Conservation (phyloP, 495 filamentous ascomycete species). For the Barbatosphaeria neglecta region DNA sequence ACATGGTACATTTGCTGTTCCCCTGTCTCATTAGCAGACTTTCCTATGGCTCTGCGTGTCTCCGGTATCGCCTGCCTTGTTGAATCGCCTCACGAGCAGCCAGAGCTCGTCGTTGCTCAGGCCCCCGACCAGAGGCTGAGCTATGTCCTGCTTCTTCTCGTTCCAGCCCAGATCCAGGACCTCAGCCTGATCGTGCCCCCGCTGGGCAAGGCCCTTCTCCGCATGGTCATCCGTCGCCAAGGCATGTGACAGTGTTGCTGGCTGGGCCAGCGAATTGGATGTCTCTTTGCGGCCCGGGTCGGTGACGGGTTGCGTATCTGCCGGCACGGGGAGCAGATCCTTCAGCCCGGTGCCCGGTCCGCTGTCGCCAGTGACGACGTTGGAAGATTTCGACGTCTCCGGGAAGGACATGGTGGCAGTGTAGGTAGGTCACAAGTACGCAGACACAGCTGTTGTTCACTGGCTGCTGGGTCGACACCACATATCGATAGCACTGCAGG, state of each 20-base stretch:
- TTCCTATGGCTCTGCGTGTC: no score
- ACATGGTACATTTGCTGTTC: conserved; percentile 78
- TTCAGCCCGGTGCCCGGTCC: conserved; percentile 12
- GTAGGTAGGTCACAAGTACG: no score
- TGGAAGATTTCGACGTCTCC: neutral
- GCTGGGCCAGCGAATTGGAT: conserved; percentile 16
- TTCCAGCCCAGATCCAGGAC: conserved; percentile 68
- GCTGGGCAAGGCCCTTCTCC: conserved; percentile 22
- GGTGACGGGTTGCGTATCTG: conserved; percentile 15
- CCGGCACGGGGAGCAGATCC: conserved; percentile 24
- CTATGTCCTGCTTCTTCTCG: conserved; percentile 43
- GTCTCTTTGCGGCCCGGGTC: conserved; percentile 9
- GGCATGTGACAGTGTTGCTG: conserved; percentile 24
- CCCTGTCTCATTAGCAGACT: neutral
- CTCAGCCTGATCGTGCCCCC: conserved; percentile 23
- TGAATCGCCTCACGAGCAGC: conserved; percentile 68
- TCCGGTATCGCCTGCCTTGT: conserved; percentile 64
- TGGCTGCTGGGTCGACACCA: no score
- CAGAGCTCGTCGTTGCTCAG: conserved; percentile 78
- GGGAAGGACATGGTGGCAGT: neutral
- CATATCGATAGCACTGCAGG: no score
- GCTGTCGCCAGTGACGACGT: conserved; percentile 8
- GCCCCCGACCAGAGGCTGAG: conserved; percentile 55
- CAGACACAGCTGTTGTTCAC: neutral
- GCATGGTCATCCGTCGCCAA: conserved; percentile 20